phyloP scores from a whole-genome alignment of 139 green algal genomes.

The Chlorella ohadii region DNA sequence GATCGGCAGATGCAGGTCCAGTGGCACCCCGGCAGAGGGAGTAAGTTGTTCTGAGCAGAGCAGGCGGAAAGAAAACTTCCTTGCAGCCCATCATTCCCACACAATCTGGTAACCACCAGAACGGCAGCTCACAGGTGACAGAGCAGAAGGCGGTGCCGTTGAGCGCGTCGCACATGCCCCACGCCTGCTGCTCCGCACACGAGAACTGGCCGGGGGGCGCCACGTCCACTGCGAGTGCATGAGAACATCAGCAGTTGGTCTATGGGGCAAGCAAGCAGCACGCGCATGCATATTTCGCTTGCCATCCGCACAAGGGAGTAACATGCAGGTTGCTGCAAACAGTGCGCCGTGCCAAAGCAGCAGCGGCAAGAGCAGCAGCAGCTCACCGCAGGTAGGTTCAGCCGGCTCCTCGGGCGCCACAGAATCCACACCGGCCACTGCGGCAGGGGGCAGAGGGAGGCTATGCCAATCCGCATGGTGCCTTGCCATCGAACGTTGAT shows the following conservation, averaged over 20 bases:
- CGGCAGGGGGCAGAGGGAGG: not conserved
- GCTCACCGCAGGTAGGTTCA: not conserved
- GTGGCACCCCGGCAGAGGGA: no score
- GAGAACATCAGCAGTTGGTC: not conserved
- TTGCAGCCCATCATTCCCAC: no score
- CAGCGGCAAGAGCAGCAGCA: not conserved
- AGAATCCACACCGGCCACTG: not conserved
- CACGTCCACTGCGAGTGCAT: conserved; percentile 7
- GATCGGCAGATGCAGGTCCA: no score
- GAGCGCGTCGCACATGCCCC: conserved; percentile 19
- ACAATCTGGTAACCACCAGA: no score
- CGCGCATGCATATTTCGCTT: no score
- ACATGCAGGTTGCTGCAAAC: no score
- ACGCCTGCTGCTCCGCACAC: conserved; percentile 38
- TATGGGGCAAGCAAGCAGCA: not conserved
- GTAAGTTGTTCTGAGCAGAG: no score
- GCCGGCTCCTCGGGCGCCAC: not conserved
- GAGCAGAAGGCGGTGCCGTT: conserved; percentile 22
- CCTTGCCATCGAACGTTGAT: no score
- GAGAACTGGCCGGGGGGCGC: conserved; percentile 27
- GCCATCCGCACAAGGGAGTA: no score
- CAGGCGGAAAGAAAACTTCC: no score
- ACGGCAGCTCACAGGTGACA: not conserved
- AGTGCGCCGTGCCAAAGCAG: not conserved
- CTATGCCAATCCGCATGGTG: not conserved